Evolutionary conservation across 768 basidiomycete species (phyloP).

Genomic region (Mycena vitilis): DNA sequence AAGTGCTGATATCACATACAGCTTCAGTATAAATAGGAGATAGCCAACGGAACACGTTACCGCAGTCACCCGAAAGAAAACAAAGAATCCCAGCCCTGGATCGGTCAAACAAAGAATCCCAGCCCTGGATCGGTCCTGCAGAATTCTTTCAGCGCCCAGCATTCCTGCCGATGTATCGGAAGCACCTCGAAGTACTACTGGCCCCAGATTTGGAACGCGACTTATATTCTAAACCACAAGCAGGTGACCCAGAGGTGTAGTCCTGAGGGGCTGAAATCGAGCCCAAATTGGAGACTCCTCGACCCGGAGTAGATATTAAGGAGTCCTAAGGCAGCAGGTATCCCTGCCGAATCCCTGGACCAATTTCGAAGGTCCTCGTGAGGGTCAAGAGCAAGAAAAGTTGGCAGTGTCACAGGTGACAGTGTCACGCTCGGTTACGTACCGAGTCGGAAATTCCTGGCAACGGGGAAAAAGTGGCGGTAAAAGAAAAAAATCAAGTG

Average conservation of each 20-base stretch:
- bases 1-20: slow-evolving; percentile 3
- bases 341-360: neutral
- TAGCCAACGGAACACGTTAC: slow-evolving; percentile 1
- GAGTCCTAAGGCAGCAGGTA: neutral
- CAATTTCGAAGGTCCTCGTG: too few species aligned
- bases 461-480: too few species aligned
- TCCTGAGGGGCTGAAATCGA: neutral
- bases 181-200: neutral
- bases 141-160: neutral
- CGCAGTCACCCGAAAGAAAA: neutral
- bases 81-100: slow-evolving; percentile 1
- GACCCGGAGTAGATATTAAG: neutral
- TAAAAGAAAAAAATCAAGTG: too few species aligned
- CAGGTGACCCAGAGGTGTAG: neutral
- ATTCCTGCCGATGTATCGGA: too few species aligned
- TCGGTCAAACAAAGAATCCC: neutral
- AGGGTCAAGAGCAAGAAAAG: too few species aligned
- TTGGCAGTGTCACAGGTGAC: too few species aligned
- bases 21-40: slow-evolving; percentile 8
- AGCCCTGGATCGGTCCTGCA: neutral
- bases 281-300: neutral
- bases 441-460: too few species aligned
- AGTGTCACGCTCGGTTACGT: too few species aligned
- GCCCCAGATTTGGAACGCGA: neutral
- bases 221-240: neutral